These are phyloP conservation scores for Hirschioporus abietinus DNA, from an alignment of 768 basidiomycete genomes.

Conservation along the genomic window DNA sequence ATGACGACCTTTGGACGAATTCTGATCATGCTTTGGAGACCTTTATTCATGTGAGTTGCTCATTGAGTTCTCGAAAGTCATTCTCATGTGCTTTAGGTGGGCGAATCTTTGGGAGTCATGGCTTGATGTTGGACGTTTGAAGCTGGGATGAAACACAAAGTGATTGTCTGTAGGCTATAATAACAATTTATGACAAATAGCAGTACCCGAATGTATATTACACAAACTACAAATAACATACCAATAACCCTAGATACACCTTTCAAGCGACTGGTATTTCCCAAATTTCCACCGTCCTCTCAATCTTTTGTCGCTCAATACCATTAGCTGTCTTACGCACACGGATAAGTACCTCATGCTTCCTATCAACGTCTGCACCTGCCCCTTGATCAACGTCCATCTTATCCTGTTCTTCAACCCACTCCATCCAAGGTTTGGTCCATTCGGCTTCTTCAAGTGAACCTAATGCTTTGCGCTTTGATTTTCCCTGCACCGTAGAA, in stretches of 20 bases:
- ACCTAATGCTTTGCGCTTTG: slow-evolving; percentile 31
- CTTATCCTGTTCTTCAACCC: slow-evolving; percentile 21
- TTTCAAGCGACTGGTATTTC: slow-evolving; percentile 10
- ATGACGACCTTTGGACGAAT: slow-evolving; percentile 53
- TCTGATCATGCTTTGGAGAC: slow-evolving; percentile 58
- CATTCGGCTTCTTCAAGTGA: slow-evolving; percentile 37
- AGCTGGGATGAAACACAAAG: neutral
- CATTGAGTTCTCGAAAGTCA: neutral
- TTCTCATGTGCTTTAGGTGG: neutral
- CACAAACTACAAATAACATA: neutral
- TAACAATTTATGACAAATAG: neutral
- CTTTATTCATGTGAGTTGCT: slow-evolving; percentile 45
- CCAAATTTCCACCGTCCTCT: slow-evolving; percentile 66
- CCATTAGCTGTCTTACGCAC: slow-evolving; percentile 50
- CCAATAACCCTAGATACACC: neutral
- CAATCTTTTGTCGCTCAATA: slow-evolving; percentile 67
- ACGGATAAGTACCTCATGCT: slow-evolving; percentile 48
- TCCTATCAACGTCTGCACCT: slow-evolving; percentile 37
- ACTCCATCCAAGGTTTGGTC: slow-evolving; percentile 40
- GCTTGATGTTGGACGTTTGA: neutral
- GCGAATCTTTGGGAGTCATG: neutral
- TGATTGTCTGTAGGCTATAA: neutral
- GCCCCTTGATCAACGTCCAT: slow-evolving; percentile 16
- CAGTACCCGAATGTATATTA: neutral
- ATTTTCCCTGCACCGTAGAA: slow-evolving; percentile 36